Evolutionary conservation across 202 grass and related monocot genomes (phyloP).

Genomic region (Saccharum hybrid): DNA sequence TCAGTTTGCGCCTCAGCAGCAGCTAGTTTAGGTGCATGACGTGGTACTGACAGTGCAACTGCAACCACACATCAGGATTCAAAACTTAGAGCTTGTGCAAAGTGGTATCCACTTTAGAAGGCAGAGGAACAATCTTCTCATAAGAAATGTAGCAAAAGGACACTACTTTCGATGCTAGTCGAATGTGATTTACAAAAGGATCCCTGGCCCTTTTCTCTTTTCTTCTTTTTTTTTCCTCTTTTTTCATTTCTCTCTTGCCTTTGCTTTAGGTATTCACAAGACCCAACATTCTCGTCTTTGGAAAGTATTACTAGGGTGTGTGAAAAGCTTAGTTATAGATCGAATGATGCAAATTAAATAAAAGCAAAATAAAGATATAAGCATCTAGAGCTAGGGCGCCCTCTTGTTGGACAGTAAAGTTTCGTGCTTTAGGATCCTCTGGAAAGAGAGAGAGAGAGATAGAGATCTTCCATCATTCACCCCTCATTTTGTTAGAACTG

Average conservation of each 20-base stretch:
- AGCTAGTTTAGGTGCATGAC: slow-evolving; percentile 29
- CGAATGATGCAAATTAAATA: background rate
- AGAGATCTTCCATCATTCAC: slow-evolving; percentile 43
- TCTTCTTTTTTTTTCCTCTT: background rate
- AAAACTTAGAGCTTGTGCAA: slow-evolving; percentile 62
- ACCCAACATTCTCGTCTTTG: slow-evolving; percentile 54
- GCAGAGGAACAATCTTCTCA: slow-evolving; percentile 50
- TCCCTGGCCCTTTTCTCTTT: slow-evolving; percentile 17
- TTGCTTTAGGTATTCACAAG: slow-evolving; percentile 51
- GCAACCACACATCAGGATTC: slow-evolving; percentile 42
- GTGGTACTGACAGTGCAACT: slow-evolving; percentile 20
- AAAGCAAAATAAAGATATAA: slow-evolving; percentile 6
- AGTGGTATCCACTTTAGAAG: slow-evolving; percentile 56
- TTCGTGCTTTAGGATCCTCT: slow-evolving; percentile 37
- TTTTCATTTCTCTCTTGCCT: slow-evolving; percentile 39
- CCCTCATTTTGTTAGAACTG: slow-evolving; percentile 15
- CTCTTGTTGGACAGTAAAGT: slow-evolving; percentile 41
- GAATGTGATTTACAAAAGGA: slow-evolving; percentile 54
- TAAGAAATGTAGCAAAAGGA: slow-evolving; percentile 40
- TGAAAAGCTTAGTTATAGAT: slow-evolving; percentile 49
- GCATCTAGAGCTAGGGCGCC: slow-evolving; percentile 15
- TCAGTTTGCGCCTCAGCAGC: background rate
- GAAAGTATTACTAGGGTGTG: slow-evolving; percentile 42
- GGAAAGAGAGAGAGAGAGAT: slow-evolving; percentile 53
- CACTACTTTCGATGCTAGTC: slow-evolving; percentile 55